Base-by-base conservation (phyloP, 345 rosid genomes). In the Pelargonium nanum region DNA sequence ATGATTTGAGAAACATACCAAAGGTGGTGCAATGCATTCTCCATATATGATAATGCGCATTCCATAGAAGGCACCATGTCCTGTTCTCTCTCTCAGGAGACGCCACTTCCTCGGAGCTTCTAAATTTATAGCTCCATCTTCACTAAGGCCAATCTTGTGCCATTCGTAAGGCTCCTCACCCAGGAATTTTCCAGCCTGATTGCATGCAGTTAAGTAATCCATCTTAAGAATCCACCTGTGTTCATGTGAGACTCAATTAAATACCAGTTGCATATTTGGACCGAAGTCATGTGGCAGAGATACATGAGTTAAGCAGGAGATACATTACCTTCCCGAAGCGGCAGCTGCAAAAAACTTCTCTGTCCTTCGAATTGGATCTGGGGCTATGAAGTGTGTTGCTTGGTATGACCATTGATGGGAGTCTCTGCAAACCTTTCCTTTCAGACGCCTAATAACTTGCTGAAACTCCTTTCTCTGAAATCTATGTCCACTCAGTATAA, bases 371-470 rank as follows among this genome's bases (percentile, higher is more conserved):
- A 89, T 53, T 44, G 92, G 85, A 57, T 80, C 83, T 40, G 95
- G 72, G 57, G 81, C 77, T 48, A 93, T 79, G 63, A 84, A 87
- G 59, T 93, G 99, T 44, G 99, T 93, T 68, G 96, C 97, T 73
- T 87, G 96, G 74, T 87, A 93, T 48, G 95, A 89, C 96, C 99
- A 93, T 17, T 85, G 90, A 78, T 93, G 97, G 74, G 96, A 93
- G 73, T 89, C 91, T 68, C 81, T 82, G 70, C 95, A 93, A 51
- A 69, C 63, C 76, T 79, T 87, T 34, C 97, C 99, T 68, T 78
- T 84, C 76, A 93, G 65, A 24, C 73, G 62, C 74, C 72, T 83
- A 62, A 89, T 73, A 26, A 84, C 72, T 75, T 80, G 72, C 74
- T 80, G 97, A 70, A 78, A 86, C 70, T 83, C 85, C 65, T 85